Evolutionary conservation across 768 basidiomycete genomes (phyloP).

Genomic region (Lentinula boryana): DNA sequence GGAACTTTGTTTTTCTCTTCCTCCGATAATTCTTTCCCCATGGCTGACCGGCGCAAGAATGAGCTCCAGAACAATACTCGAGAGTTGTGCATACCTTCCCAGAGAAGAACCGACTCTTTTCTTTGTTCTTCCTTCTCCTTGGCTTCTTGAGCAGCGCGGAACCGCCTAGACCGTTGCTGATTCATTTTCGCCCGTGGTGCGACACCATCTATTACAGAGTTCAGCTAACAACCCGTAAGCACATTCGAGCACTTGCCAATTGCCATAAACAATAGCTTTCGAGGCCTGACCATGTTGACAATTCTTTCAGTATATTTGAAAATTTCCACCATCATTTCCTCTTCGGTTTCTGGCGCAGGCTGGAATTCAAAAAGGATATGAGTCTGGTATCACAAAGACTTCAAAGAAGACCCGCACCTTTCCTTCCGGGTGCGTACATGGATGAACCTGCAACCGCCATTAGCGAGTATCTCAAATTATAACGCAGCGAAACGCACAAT

Average conservation of each 20-base stretch:
- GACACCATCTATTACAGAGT: conserved; percentile 70
- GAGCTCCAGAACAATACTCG: background rate
- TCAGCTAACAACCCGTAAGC: background rate
- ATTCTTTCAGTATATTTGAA: conserved; percentile 97
- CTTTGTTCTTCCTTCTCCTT: conserved; percentile 88
- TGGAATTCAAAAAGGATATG: conserved; percentile 21
- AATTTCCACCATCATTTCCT: conserved; percentile 98
- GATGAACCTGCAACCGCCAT: conserved; percentile 65
- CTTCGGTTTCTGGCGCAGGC: conserved; percentile 96
- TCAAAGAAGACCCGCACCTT: conserved; percentile 44
- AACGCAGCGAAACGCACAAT: conserved; percentile 56
- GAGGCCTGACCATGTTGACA: conserved; percentile 93
- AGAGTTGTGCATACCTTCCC: conserved; percentile 58
- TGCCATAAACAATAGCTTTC: conserved; percentile 96
- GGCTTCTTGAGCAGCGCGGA: conserved; percentile 92
- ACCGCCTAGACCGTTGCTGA: conserved; percentile 95
- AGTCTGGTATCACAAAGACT: background rate
- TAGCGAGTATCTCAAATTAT: conserved; percentile 1
- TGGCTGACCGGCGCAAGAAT: conserved; percentile 42
- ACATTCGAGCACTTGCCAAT: conserved; percentile 57
- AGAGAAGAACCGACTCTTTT: conserved; percentile 74
- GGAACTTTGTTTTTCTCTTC: conserved; percentile 78
- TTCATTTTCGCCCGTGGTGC: conserved; percentile 99
- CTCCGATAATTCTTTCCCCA: conserved; percentile 83
- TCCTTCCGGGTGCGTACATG: conserved; percentile 98